These are phyloP conservation scores for Carex kokanica DNA, from an alignment of 176 grass and related monocot species.

Conservation along the genomic window DNA sequence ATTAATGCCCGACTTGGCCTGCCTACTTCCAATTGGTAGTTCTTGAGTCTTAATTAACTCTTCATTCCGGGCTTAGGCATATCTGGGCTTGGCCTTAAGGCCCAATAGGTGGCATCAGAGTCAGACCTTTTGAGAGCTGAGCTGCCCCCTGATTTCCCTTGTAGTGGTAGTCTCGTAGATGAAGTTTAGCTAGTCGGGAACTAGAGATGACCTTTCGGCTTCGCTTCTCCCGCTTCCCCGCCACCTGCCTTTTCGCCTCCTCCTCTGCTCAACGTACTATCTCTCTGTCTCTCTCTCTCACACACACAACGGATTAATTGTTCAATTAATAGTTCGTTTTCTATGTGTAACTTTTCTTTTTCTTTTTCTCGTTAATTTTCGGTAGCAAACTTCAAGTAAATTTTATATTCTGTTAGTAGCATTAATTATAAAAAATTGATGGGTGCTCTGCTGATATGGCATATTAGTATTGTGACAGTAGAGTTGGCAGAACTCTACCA, in stretches of 20 bases:
- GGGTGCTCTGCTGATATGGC: neutral
- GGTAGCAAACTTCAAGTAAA: neutral
- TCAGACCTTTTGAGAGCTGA: no score
- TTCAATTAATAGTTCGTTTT: neutral
- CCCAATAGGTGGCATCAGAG: neutral
- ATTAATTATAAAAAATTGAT: neutral
- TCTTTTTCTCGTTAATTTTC: neutral
- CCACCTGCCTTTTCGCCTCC: slow-evolving; percentile 25
- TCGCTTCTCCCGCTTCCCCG: slow-evolving; percentile 22
- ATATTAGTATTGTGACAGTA: neutral
- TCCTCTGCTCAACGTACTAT: neutral
- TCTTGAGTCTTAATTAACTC: no score
- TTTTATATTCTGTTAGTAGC: neutral
- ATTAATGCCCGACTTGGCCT: no score
- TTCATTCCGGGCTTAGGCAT: neutral
- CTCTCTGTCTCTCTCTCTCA: neutral
- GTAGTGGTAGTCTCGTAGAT: neutral
- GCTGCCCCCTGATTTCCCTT: neutral
- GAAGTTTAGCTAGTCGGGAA: neutral
- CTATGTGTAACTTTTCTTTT: neutral
- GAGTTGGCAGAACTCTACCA: neutral
- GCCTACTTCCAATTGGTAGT: no score
- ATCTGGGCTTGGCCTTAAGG: neutral
- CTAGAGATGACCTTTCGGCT: slow-evolving; percentile 16
- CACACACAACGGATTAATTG: neutral